A percentile compares a stretch with the other conserved stretches of the same genome.
Conservation (phyloP, 2,329 filamentous ascomycete genomes). For the Thelonectria discophora region DNA sequence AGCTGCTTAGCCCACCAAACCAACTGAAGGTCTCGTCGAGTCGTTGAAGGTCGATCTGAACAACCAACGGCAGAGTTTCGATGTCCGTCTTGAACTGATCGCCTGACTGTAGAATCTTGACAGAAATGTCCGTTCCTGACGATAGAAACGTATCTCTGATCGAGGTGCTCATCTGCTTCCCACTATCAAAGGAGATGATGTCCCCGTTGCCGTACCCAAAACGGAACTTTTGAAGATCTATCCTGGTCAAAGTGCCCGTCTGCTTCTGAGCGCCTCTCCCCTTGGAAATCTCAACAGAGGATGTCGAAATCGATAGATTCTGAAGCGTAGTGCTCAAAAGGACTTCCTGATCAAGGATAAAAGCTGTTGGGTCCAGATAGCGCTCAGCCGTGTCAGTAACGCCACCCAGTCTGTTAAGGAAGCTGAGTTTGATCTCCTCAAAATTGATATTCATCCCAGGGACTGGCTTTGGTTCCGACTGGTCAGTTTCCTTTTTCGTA, state of each 20-base stretch:
- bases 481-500: slow-evolving; percentile 24
- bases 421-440: slow-evolving; percentile 62
- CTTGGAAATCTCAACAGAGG: slow-evolving; percentile 32
- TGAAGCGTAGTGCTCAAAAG: slow-evolving; percentile 61
- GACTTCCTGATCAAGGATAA: slow-evolving; percentile 58
- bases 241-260: slow-evolving; percentile 43
- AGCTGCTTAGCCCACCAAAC: slow-evolving; percentile 91
- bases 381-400: slow-evolving; percentile 61
- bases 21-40: slow-evolving; percentile 88
- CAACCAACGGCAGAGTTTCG: slow-evolving; percentile 77
- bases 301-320: slow-evolving; percentile 50
- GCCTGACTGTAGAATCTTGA: slow-evolving; percentile 59
- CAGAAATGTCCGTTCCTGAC: slow-evolving; percentile 65
- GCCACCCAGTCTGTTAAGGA: slow-evolving; percentile 63
- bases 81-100: slow-evolving; percentile 66
- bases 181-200: slow-evolving; percentile 70
- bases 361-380: slow-evolving; percentile 51
- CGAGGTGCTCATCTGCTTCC: slow-evolving; percentile 66
- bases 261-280: slow-evolving; percentile 33
- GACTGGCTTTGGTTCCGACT: slow-evolving; percentile 23
- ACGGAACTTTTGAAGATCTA: slow-evolving; percentile 65
- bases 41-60: slow-evolving; percentile 79
- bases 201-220: slow-evolving; percentile 71
- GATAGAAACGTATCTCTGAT: slow-evolving; percentile 66
- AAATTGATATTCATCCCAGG: slow-evolving; percentile 56